phyloP scores from a whole-genome alignment of 768 basidiomycete genomes.

The Dioszegia hungarica region DNA sequence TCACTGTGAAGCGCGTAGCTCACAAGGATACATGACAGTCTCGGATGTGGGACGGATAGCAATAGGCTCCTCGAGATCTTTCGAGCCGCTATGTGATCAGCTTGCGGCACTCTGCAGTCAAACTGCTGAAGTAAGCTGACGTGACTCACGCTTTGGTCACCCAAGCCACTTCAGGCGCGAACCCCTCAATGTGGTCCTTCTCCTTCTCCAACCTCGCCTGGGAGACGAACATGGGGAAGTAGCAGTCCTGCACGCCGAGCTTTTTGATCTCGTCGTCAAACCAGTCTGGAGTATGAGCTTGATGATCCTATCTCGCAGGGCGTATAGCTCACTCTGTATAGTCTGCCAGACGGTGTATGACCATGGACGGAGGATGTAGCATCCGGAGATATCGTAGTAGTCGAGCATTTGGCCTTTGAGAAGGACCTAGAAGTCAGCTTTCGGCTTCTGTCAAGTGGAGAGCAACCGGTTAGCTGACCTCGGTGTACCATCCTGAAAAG shows the following conservation, averaged over 20 bases:
- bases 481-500: conserved; percentile 90
- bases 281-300: conserved; percentile 60
- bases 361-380: conserved; percentile 97
- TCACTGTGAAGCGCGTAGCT: conserved; percentile 33
- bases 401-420: conserved; percentile 98
- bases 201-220: conserved; percentile 87
- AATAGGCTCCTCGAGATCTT: conserved; percentile 92
- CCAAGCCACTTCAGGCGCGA: conserved; percentile 99
- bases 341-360: conserved; percentile 95
- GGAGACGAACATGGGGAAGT: conserved; percentile 99
- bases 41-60: conserved; percentile 98
- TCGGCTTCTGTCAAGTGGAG: not conserved
- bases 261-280: conserved; percentile 89
- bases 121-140: no score
- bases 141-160: conserved; percentile 82
- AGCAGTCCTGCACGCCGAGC: conserved; percentile 91
- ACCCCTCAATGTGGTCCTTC: conserved; percentile 98
- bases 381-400: conserved; percentile 97
- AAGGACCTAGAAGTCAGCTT: conserved; percentile 62
- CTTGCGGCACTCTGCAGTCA: not conserved
- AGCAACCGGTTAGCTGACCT: conserved; percentile 55
- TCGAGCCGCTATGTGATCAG: conserved; percentile 63
- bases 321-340: conserved; percentile 66
- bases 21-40: conserved; percentile 98
- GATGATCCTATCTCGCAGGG: not conserved